Base-by-base conservation (phyloP, 345 rosid genomes). In the Leavenworthia alabamica region DNA sequence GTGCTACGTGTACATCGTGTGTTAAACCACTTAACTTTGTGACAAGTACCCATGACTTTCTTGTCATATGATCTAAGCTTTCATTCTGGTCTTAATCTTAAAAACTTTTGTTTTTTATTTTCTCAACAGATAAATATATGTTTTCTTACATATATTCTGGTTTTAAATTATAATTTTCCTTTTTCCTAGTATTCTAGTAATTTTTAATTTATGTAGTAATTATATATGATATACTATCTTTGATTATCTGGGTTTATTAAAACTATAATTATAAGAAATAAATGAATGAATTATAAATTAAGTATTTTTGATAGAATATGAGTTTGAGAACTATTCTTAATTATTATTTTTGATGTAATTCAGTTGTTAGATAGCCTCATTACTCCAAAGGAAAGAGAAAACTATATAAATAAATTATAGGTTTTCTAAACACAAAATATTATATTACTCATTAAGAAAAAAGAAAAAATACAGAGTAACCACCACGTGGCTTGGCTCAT, bases 401-500 rank as follows among this genome's bases (percentile, higher is more conserved):
- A 31, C 8, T 3, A 33, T 22, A 28, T n/a, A 50, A 29, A 2
- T 23, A 26, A 26, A 39, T 0, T 42, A 1, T 22, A 12, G 22
- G 23, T 60, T 44, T 5, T 13, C 8, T 19, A 27, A 36, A 16
- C 7, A 22, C 26, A 43, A 17, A 12, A 4, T 12, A 20, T 20
- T 20, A 20, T 17, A 39, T 8, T 27, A 26, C 14, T 1, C 26
- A 3, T 14, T 16, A 12, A 45, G 1, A 49, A 35, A 61, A 39
- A 2, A 8, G 16, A 0, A 10, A 19, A 15, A 22, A 66, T 45
- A 33, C 56, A 56, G 66, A 51, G 24, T 43, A 60, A 32, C 39
- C 47, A 60, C 61, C 37, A 41, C 66, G 66, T 60, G 72, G 66
- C 45, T 6, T 50, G 54, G 66, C 39, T 50, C n/a, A 68, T 16